phyloP scores from a whole-genome alignment of 345 rosid species.

The Murraya koenigii region DNA sequence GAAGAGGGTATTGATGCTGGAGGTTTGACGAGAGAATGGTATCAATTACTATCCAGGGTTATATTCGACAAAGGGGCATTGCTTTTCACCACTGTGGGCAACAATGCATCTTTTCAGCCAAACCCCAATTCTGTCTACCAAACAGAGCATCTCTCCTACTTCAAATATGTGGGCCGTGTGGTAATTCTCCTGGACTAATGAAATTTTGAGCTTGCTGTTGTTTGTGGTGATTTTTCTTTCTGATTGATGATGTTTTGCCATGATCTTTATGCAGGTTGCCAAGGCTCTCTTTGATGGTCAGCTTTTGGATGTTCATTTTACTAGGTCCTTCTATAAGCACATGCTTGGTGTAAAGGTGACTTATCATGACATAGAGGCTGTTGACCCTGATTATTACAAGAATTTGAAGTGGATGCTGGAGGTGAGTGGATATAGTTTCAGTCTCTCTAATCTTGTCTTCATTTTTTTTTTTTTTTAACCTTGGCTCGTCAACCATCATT shows the following conservation, averaged over 20 bases:
- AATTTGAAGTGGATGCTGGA: constrained; percentile 96
- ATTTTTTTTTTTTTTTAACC: not conserved
- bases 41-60: constrained; percentile 91
- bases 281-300: constrained; percentile 96
- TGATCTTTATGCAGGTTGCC: constrained; percentile 65
- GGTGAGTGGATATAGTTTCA: constrained; percentile 44
- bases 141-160: constrained; percentile 95
- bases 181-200: constrained; percentile 38
- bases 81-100: constrained; percentile 94
- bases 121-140: constrained; percentile 95
- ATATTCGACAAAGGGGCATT: constrained; percentile 93
- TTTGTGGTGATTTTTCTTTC: constrained; percentile 2
- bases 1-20: constrained; percentile 99
- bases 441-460: not conserved
- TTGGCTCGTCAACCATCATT: not conserved
- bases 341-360: constrained; percentile 96
- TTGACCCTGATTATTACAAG: constrained; percentile 98
- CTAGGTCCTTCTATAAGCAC: constrained; percentile 94
- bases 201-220: constrained; percentile 7
- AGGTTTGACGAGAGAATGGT: constrained; percentile 97
- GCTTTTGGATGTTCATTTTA: constrained; percentile 94
- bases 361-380: constrained; percentile 98
- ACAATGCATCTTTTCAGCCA: constrained; percentile 94
- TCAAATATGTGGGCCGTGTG: constrained; percentile 96
- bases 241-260: constrained; percentile 10